Evolutionary conservation across 78 protist species (phyloP).

Genomic region (Emiliania huxleyi): DNA sequence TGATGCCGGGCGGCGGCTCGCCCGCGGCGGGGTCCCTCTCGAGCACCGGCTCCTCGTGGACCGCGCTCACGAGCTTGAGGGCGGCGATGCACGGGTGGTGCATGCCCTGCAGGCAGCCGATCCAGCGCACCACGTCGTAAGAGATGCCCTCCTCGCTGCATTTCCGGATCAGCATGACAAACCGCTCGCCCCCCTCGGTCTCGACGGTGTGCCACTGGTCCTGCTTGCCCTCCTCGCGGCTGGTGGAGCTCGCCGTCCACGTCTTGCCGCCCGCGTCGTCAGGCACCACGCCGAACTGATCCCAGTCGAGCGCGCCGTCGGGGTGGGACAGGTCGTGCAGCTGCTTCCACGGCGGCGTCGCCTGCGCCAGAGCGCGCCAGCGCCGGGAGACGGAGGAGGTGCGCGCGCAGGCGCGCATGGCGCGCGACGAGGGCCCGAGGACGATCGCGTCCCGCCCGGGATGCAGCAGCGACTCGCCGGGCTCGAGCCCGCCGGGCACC

Average conservation of each 20-base stretch:
- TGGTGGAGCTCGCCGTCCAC: conserved; percentile 14
- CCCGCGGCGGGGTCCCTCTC: not conserved
- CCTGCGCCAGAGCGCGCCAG: not conserved
- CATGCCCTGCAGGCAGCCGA: conserved; percentile 14
- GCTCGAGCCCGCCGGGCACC: not conserved
- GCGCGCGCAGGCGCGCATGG: not conserved
- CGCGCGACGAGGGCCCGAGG: not conserved
- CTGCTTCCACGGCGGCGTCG: not conserved
- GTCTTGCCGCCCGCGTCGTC: not conserved
- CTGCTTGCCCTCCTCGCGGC: conserved; percentile 7
- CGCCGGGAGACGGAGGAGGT: not conserved
- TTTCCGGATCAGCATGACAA: not conserved
- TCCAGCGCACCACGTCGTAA: conserved; percentile 13
- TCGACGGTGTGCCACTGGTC: not conserved
- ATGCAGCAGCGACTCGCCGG: not conserved
- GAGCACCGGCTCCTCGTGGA: not conserved
- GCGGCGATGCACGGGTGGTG: conserved; percentile 17
- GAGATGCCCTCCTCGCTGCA: conserved; percentile 24
- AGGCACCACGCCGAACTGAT: not conserved
- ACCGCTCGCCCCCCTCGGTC: not conserved
- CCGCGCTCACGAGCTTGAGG: not conserved
- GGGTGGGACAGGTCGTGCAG: not conserved
- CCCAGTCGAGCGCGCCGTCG: not conserved
- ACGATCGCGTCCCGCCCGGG: not conserved
- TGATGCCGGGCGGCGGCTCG: not conserved